Evolutionary conservation across 768 basidiomycete genomes (phyloP).

Genomic region (Baorangia bicolor): DNA sequence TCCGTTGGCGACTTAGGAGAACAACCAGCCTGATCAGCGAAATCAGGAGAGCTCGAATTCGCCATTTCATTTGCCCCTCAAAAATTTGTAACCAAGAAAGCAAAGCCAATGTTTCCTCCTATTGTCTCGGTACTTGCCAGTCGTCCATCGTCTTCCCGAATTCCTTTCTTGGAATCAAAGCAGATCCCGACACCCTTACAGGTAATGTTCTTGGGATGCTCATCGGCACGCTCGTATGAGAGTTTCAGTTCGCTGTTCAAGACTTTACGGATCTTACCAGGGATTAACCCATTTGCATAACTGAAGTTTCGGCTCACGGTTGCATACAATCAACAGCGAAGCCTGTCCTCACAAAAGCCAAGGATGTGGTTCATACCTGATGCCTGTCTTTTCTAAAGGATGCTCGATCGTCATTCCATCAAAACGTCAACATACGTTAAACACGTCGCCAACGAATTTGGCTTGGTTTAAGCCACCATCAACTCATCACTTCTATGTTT

Average conservation of each 20-base stretch:
- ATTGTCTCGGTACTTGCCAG: background rate
- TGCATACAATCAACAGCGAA: background rate
- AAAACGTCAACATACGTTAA: background rate
- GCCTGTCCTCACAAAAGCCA: background rate
- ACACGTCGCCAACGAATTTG: background rate
- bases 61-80: no score
- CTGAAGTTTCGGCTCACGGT: background rate
- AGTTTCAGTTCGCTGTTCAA: background rate
- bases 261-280: background rate
- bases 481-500: conserved; percentile 25
- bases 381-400: background rate
- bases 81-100: no score
- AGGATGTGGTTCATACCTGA: background rate
- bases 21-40: no score
- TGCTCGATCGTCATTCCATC: background rate
- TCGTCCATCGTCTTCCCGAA: background rate
- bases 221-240: background rate
- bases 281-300: background rate
- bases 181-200: background rate
- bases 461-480: background rate
- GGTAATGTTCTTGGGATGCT: background rate
- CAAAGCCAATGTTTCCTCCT: background rate
- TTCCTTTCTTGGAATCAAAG: background rate
- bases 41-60: no score
- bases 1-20: no score